These are phyloP conservation scores for Malus sieversii DNA, from an alignment of 306 rosid genomes.

Conservation along the genomic window DNA sequence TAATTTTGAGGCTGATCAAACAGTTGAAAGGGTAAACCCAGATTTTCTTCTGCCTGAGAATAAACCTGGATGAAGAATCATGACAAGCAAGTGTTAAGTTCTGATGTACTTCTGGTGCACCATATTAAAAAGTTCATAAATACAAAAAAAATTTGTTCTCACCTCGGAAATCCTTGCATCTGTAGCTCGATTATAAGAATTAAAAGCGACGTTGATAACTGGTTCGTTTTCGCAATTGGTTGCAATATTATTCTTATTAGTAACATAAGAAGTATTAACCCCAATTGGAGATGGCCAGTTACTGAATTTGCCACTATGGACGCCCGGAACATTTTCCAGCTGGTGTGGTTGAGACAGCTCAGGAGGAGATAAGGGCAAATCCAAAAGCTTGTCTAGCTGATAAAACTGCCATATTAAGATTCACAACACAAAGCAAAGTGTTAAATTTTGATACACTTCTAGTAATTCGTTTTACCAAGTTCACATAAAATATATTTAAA, in stretches of 20 bases:
- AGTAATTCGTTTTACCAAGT: neutral
- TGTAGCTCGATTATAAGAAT: neutral
- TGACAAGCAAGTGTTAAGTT: constrained; percentile 3
- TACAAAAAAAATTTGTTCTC: constrained; percentile 9
- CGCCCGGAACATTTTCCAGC: neutral
- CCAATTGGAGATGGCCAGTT: neutral
- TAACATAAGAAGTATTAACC: neutral
- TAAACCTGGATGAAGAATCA: constrained; percentile 21
- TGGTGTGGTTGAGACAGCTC: neutral
- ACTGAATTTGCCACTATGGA: neutral
- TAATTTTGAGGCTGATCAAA: neutral
- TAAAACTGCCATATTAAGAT: constrained; percentile 11
- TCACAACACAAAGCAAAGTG: neutral
- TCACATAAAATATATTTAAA: neutral
- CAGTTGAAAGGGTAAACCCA: neutral
- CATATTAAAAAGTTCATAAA: neutral
- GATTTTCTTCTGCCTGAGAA: neutral
- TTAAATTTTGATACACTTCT: constrained; percentile 5
- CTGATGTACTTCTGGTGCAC: neutral
- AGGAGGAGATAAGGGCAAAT: neutral
- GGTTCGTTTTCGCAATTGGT: neutral
- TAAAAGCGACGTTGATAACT: neutral
- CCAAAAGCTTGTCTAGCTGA: neutral
- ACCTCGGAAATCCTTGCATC: constrained; percentile 11
- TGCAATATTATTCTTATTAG: neutral